Conservation (phyloP, 345 rosid species). For the Erysimum cheiranthoides region DNA sequence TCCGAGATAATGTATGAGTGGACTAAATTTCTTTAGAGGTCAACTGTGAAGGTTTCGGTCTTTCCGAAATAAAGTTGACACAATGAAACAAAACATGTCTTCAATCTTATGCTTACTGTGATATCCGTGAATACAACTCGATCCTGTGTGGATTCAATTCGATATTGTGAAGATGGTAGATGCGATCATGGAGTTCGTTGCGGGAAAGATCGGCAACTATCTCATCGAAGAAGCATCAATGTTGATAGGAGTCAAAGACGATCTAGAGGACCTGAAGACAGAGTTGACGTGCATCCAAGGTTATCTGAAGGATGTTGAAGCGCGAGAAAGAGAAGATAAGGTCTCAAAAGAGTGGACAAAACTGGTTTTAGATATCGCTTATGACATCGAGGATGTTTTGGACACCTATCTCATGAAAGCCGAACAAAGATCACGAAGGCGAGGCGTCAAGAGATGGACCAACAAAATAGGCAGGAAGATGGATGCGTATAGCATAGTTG, state of each 20-base stretch:
- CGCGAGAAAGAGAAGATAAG: constrained; percentile 28
- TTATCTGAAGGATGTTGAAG: constrained; percentile 36
- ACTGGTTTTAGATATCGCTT: constrained; percentile 25
- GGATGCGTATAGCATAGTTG: not conserved
- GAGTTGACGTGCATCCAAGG: constrained; percentile 38
- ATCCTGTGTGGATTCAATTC: not conserved
- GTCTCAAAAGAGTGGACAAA: constrained; percentile 28
- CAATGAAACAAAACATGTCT: not conserved
- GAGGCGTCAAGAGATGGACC: not conserved
- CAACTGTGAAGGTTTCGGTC: not conserved
- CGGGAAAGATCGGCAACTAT: constrained; percentile 38
- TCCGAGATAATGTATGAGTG: too few relatives aligned
- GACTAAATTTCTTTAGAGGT: too few relatives aligned
- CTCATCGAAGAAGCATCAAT: constrained; percentile 54
- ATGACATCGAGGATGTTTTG: constrained; percentile 32
- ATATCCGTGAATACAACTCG: not conserved
- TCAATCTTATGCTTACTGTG: not conserved
- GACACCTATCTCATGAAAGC: not conserved
- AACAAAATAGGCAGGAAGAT: not conserved
- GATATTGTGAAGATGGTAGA: constrained; percentile 25
- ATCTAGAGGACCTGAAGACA: constrained; percentile 38
- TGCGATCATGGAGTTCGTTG: constrained; percentile 15
- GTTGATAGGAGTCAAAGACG: constrained; percentile 41
- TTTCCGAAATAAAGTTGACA: not conserved
- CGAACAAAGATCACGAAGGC: constrained; percentile 19